These are phyloP conservation scores for Sphagnum fallax DNA, from an alignment of 228 moss, liverwort and hornwort genomes.

Conservation along the genomic window DNA sequence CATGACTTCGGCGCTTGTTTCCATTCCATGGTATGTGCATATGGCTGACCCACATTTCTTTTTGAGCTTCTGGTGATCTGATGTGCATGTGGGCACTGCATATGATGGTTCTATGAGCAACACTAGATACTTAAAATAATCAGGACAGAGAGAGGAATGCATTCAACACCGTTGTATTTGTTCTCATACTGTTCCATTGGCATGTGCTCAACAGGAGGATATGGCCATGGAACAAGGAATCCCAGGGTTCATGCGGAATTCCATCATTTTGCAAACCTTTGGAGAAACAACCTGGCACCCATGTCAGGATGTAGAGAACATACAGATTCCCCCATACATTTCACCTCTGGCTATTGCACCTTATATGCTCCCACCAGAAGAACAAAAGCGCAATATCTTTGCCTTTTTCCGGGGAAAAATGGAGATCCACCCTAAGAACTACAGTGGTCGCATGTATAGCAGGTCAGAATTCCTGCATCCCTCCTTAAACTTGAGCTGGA, in stretches of 20 bases:
- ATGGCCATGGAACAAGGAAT: constrained; percentile 53
- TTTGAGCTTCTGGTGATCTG: too few species aligned
- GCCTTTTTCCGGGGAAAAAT: constrained; percentile 90
- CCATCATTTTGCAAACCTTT: constrained; percentile 86
- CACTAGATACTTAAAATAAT: too few species aligned
- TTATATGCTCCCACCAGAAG: constrained; percentile 32
- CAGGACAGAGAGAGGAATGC: too few species aligned
- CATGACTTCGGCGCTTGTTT: constrained; percentile 96
- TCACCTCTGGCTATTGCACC: constrained; percentile 35
- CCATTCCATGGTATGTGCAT: constrained; percentile 47
- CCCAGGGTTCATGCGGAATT: constrained; percentile 60
- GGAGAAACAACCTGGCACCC: constrained; percentile 67
- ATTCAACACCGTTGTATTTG: neutral
- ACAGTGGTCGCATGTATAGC: constrained; percentile 83
- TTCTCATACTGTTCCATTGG: neutral
- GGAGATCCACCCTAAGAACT: constrained; percentile 86
- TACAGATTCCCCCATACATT: constrained; percentile 86
- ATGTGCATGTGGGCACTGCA: too few species aligned
- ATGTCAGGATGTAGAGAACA: constrained; percentile 61
- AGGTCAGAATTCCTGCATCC: constrained; percentile 20
- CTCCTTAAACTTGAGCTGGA: neutral
- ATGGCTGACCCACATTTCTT: too few species aligned
- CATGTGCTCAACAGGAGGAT: constrained; percentile 29
- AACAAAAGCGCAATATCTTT: constrained; percentile 53
- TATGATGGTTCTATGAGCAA: too few species aligned